Conservation (phyloP, 495 filamentous ascomycete species). For the Penicillium verhagenii region DNA sequence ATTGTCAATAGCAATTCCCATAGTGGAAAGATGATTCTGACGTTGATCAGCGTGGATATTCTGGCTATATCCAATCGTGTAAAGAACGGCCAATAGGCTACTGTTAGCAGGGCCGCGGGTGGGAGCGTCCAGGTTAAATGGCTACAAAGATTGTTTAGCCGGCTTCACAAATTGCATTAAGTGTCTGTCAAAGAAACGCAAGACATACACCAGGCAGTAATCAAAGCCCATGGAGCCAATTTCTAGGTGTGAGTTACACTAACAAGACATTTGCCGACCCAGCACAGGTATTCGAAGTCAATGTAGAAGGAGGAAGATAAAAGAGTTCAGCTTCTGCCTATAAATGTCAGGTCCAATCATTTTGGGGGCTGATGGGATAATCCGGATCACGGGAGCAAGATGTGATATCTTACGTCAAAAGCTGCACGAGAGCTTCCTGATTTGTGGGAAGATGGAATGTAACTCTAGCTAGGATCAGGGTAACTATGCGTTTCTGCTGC, state of each 20-base stretch:
- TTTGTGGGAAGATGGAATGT: neutral
- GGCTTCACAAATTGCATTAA: slow-evolving; percentile 20
- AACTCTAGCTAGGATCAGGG: neutral
- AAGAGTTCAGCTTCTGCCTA: neutral
- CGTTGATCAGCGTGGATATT: slow-evolving; percentile 51
- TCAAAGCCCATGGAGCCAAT: slow-evolving; percentile 4
- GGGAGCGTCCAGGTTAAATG: slow-evolving; percentile 70
- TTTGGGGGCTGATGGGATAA: neutral
- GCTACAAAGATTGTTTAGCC: slow-evolving; percentile 36
- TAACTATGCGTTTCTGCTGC: neutral
- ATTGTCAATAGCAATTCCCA: neutral
- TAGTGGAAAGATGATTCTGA: slow-evolving; percentile 10
- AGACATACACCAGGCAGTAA: slow-evolving; percentile 11
- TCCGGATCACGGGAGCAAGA: neutral
- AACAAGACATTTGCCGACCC: neutral
- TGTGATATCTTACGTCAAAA: neutral
- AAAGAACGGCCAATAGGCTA: slow-evolving; percentile 55
- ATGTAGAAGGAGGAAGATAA: neutral
- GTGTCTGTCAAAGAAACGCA: neutral
- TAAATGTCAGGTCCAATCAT: neutral
- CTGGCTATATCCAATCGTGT: slow-evolving; percentile 59
- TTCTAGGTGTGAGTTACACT: neutral
- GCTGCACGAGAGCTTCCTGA: neutral
- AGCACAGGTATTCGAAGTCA: neutral
- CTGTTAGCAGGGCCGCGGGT: slow-evolving; percentile 54